Percentiles rank a stretch among this genome's conserved stretches.
phyloP scores from a whole-genome alignment of 345 rosid genomes.

The Eucalyptus regnans region DNA sequence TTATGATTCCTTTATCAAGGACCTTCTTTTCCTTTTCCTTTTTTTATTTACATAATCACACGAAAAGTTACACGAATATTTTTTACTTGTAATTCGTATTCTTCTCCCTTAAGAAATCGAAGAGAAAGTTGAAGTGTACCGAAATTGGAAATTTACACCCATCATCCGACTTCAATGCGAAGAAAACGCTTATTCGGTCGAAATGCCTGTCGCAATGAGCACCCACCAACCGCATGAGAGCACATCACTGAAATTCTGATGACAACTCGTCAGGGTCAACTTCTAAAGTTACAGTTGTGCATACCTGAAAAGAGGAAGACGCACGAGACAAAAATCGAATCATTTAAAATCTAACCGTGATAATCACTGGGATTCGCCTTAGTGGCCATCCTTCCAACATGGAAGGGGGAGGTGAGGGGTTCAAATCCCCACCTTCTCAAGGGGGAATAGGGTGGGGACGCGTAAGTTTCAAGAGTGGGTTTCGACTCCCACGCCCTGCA shows the following conservation, averaged over 20 bases:
- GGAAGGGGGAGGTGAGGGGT: too few relatives aligned
- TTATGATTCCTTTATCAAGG: neutral
- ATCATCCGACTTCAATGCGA: neutral
- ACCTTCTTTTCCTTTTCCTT: neutral
- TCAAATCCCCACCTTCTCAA: too few relatives aligned
- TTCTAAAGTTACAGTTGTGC: rapidly evolving
- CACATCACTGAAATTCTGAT: neutral
- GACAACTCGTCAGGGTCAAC: neutral
- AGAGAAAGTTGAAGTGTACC: neutral
- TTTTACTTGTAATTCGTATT: neutral
- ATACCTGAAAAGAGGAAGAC: neutral
- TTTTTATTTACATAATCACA: neutral
- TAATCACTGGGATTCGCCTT: too few relatives aligned
- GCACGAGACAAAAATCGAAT: neutral
- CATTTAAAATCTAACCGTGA: neutral
- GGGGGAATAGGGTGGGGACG: too few relatives aligned
- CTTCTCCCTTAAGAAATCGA: neutral
- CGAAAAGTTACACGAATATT: neutral
- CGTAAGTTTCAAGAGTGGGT: too few relatives aligned
- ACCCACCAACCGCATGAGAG: neutral
- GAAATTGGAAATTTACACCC: neutral
- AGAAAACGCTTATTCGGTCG: neutral
- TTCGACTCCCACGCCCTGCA: too few relatives aligned
- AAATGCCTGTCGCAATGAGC: neutral
- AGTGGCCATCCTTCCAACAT: too few relatives aligned